A percentile compares a stretch with the other conserved stretches of the same genome.
phyloP scores from a whole-genome alignment of 768 basidiomycete genomes.

The Pleurotus sapidus region DNA sequence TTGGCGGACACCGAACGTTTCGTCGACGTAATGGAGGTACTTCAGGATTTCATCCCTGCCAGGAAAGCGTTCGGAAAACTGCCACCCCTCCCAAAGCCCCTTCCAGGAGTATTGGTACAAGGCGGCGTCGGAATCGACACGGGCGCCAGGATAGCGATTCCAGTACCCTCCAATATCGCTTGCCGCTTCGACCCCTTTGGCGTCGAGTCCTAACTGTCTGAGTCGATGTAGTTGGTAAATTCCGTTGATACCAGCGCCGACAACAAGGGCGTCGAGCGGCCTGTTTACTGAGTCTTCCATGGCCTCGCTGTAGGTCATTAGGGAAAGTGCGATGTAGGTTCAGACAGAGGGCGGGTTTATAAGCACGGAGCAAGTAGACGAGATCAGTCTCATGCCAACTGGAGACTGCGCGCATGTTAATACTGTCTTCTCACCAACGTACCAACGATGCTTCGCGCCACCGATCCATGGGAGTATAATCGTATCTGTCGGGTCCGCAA shows the following conservation, averaged over 20 bases:
- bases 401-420: neutral
- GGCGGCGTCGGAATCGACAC: slow-evolving; percentile 6
- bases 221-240: neutral
- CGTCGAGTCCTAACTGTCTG: neutral
- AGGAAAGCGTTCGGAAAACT: neutral
- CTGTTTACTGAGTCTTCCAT: neutral
- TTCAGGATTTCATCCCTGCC: slow-evolving; percentile 7
- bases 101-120: neutral
- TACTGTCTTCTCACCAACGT: neutral
- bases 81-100: slow-evolving; percentile 7
- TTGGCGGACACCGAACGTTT: slow-evolving; percentile 19
- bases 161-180: slow-evolving; percentile 14
- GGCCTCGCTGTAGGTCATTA: neutral
- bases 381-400: neutral
- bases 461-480: too few relatives aligned
- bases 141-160: slow-evolving; percentile 5
- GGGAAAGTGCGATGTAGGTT: neutral
- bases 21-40: slow-evolving; percentile 21
- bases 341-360: neutral
- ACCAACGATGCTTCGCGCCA: neutral
- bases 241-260: slow-evolving; percentile 4
- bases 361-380: neutral
- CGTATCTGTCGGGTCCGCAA: too few relatives aligned
- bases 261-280: slow-evolving; percentile 1
- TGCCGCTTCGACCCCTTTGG: neutral